These are phyloP conservation scores for Carex parvula DNA, from an alignment of 176 grass and related monocot genomes.

Conservation along the genomic window DNA sequence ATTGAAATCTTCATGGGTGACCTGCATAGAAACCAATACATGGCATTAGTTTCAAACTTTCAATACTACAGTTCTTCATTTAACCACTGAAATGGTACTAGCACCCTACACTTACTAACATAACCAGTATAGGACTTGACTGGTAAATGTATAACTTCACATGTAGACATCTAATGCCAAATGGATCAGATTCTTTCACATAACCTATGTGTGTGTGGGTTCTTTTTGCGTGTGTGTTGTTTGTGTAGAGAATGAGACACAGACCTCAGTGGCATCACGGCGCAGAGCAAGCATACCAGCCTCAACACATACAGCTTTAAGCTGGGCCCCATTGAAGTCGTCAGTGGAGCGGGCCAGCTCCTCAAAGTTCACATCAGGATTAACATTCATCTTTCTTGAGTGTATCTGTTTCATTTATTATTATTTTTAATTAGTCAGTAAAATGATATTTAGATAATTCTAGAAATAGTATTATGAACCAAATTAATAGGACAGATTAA, in stretches of 20 bases:
- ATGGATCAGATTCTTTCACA: no score
- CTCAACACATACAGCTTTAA: slow-evolving; percentile 95
- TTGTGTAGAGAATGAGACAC: not conserved
- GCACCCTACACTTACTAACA: not conserved
- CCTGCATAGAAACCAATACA: slow-evolving; percentile 31
- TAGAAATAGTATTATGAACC: not conserved
- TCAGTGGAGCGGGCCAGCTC: slow-evolving; percentile 82
- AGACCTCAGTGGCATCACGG: slow-evolving; percentile 86
- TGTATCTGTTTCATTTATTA: slow-evolving; percentile 77
- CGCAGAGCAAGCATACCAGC: slow-evolving; percentile 91
- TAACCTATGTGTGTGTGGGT: no score
- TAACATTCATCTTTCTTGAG: slow-evolving; percentile 87
- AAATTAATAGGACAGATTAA: not conserved
- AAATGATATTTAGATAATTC: not conserved
- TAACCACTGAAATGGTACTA: not conserved
- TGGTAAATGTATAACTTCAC: no score
- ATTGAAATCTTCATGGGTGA: slow-evolving; percentile 86
- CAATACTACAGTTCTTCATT: not conserved
- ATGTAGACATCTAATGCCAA: no score
- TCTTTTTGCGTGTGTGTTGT: no score
- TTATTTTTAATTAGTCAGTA: not conserved
- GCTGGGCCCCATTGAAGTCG: slow-evolving; percentile 80
- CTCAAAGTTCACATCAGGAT: slow-evolving; percentile 92
- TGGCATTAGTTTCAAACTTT: not conserved
- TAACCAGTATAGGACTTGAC: not conserved